A percentile compares a stretch with the other conserved stretches of the same genome.
These are phyloP conservation scores for Nothophaeocryptopus gaeumannii DNA, from an alignment of 2,329 filamentous ascomycete species.

Conservation along the genomic window DNA sequence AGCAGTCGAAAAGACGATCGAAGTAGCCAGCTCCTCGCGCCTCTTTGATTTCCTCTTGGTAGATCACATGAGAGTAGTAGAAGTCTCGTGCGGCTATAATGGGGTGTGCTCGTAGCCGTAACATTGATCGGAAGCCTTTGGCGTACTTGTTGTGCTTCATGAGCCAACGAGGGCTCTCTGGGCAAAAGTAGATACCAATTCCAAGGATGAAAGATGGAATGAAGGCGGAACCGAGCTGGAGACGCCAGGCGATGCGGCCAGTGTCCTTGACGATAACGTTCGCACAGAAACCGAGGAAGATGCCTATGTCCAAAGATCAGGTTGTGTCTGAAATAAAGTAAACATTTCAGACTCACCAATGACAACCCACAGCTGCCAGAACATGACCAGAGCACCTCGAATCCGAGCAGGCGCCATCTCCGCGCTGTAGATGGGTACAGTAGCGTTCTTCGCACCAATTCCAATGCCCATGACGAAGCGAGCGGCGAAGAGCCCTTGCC, in stretches of 20 bases:
- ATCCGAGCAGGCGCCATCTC: slow-evolving; percentile 52
- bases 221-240: slow-evolving; percentile 66
- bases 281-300: slow-evolving; percentile 64
- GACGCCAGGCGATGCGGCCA: slow-evolving; percentile 61
- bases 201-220: slow-evolving; percentile 39
- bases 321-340: slow-evolving; percentile 20
- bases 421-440: slow-evolving; percentile 44
- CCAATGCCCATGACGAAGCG: slow-evolving; percentile 69
- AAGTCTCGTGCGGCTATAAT: slow-evolving; percentile 56
- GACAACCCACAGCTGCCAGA: slow-evolving; percentile 67
- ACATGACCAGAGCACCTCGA: slow-evolving; percentile 70
- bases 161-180: slow-evolving; percentile 50
- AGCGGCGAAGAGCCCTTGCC: slow-evolving; percentile 59
- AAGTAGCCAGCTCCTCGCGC: slow-evolving; percentile 40
- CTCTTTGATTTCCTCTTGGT: slow-evolving; percentile 35
- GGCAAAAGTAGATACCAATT: slow-evolving; percentile 35
- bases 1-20: slow-evolving; percentile 48
- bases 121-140: slow-evolving; percentile 51
- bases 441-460: slow-evolving; percentile 43
- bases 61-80: slow-evolving; percentile 49
- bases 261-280: slow-evolving; percentile 63
- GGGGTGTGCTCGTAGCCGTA: slow-evolving; percentile 46
- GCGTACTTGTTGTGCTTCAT: slow-evolving; percentile 48
- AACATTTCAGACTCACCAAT: slow-evolving; percentile 13
- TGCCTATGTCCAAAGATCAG: slow-evolving; percentile 37